phyloP scores from a whole-genome alignment of 225 moss, liverwort and hornwort genomes.

The Pleurozium schreberi region DNA sequence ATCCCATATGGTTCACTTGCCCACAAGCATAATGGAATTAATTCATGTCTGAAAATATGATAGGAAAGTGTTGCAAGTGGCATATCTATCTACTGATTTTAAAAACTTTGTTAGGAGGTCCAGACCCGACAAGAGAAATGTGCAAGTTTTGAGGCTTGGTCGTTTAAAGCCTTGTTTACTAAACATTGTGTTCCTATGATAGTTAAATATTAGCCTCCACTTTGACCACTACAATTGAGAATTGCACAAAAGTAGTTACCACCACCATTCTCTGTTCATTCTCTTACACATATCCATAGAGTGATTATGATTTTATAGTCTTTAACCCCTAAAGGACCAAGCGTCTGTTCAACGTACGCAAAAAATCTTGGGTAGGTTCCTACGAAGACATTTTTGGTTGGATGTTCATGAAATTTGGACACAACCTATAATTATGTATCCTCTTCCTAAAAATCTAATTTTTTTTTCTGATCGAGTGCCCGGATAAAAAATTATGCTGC shows the following conservation, averaged over 20 bases:
- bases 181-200: neutral
- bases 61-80: neutral
- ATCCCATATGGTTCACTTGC: neutral
- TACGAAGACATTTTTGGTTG: too few relatives aligned
- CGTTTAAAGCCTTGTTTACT: neutral
- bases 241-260: too few relatives aligned
- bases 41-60: neutral
- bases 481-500: too few relatives aligned
- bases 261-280: neutral
- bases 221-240: neutral
- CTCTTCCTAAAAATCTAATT: too few relatives aligned
- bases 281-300: too few relatives aligned
- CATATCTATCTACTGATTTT: neutral
- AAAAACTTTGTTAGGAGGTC: neutral
- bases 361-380: too few relatives aligned
- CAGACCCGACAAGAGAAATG: neutral
- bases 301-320: too few relatives aligned
- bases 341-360: too few relatives aligned
- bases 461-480: too few relatives aligned
- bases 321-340: too few relatives aligned
- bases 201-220: neutral
- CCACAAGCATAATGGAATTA: neutral
- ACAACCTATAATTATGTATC: too few relatives aligned
- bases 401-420: too few relatives aligned
- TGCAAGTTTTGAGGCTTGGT: neutral